These are phyloP conservation scores for Ustilago sp. DNA, from an alignment of 1,284 basidiomycete genomes.

Conservation along the genomic window DNA sequence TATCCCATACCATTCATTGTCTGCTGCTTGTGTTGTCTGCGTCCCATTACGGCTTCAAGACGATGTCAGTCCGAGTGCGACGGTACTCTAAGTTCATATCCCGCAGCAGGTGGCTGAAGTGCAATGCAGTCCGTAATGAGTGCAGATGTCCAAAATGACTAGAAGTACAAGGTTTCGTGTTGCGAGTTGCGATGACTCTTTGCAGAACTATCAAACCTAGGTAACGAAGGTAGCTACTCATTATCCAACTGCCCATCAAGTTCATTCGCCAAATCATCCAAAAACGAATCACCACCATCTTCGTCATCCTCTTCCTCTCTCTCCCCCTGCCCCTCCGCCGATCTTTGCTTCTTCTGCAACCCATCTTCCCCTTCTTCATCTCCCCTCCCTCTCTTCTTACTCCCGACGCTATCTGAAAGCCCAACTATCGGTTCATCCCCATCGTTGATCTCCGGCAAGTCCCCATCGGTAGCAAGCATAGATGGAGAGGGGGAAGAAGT, in stretches of 20 bases:
- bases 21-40: background rate
- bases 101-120: background rate
- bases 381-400: slow-evolving; percentile 5
- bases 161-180: background rate
- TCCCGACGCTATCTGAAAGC: background rate
- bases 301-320: slow-evolving; percentile 36
- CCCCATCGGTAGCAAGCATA: slow-evolving; percentile 33
- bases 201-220: slow-evolving; percentile 1
- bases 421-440: background rate
- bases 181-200: background rate
- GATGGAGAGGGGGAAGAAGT: slow-evolving; percentile 36
- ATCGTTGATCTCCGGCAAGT: slow-evolving; percentile 32
- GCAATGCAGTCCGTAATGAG: background rate
- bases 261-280: slow-evolving; percentile 62
- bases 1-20: background rate
- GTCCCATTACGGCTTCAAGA: no score
- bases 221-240: slow-evolving; percentile 20
- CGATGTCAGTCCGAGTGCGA: no score
- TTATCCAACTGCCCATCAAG: slow-evolving; percentile 61
- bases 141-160: background rate
- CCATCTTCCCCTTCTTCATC: slow-evolving; percentile 23
- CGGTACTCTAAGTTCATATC: no score
- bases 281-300: slow-evolving; percentile 54
- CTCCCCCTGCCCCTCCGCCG: slow-evolving; percentile 33
- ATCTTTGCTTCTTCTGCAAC: slow-evolving; percentile 35